phyloP scores from a whole-genome alignment of 2,329 filamentous ascomycete genomes.

The Calonectria honghensis region DNA sequence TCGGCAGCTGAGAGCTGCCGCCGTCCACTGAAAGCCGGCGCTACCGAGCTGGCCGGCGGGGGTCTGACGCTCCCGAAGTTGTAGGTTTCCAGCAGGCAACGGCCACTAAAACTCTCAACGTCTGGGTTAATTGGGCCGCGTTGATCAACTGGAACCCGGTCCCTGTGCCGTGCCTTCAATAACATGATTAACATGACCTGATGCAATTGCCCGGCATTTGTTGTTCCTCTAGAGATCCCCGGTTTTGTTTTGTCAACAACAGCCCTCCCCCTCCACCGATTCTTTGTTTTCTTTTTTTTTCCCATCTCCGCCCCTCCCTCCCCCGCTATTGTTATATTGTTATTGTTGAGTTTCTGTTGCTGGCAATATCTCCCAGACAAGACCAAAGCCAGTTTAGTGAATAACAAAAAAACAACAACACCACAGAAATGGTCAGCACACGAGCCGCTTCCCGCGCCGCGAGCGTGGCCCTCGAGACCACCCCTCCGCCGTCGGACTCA shows the following conservation, averaged over 20 bases:
- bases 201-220: conserved; percentile 36
- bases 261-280: background rate
- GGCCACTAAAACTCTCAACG: conserved; percentile 23
- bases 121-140: background rate
- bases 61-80: conserved; percentile 1
- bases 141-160: conserved; percentile 1
- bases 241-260: conserved; percentile 26
- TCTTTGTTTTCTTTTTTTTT: background rate
- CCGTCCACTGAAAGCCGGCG: conserved; percentile 1
- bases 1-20: conserved; percentile 3
- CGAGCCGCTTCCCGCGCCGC: conserved; percentile 60
- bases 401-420: conserved; percentile 18
- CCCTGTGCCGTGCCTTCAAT: background rate
- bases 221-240: conserved; percentile 26
- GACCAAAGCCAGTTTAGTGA: background rate
- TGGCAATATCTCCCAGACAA: conserved; percentile 14
- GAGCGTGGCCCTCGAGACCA: conserved; percentile 52
- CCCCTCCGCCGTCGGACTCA: conserved; percentile 45
- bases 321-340: background rate
- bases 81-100: conserved; percentile 6
- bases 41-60: background rate
- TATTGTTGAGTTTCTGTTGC: background rate
- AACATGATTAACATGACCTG: conserved; percentile 7
- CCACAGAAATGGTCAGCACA: conserved; percentile 61
- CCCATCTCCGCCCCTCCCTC: background rate